Evolutionary conservation across 441 rosid genomes (phyloP).

Genomic region (Hura crepitans): DNA sequence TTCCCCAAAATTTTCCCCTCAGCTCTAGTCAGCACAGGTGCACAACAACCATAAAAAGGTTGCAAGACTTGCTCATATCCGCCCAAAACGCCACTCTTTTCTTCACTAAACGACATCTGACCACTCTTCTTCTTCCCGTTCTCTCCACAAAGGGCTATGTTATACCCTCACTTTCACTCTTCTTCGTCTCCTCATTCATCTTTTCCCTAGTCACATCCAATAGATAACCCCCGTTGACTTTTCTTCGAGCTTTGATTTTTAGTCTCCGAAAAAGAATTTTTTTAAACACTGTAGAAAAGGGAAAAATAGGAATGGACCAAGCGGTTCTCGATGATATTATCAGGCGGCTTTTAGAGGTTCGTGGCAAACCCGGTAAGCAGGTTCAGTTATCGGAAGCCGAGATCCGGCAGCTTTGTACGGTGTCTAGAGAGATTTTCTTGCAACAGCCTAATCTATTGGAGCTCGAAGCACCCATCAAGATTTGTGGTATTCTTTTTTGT

Average conservation of each 20-base stretch:
- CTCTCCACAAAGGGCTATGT: conserved; percentile 6
- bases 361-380: conserved; percentile 59
- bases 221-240: conserved; percentile 33
- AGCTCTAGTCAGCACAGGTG: too few relatives aligned
- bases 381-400: conserved; percentile 67
- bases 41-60: not conserved
- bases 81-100: conserved; percentile 20
- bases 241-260: not conserved
- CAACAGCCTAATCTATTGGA: conserved; percentile 63
- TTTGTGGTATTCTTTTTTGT: conserved; percentile 43
- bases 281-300: not conserved
- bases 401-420: conserved; percentile 59
- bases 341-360: conserved; percentile 51
- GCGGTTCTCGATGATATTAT: conserved; percentile 56
- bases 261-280: too few relatives aligned
- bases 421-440: conserved; percentile 52
- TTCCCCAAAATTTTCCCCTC: too few relatives aligned
- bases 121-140: not conserved
- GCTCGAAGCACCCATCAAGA: conserved; percentile 76
- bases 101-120: conserved; percentile 19
- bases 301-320: conserved; percentile 39
- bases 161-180: not conserved
- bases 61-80: not conserved
- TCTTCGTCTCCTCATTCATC: conserved; percentile 3
- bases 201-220: conserved; percentile 4